These are phyloP conservation scores for Neolentinus lepideus DNA, from an alignment of 1,284 basidiomycete genomes.

Conservation along the genomic window DNA sequence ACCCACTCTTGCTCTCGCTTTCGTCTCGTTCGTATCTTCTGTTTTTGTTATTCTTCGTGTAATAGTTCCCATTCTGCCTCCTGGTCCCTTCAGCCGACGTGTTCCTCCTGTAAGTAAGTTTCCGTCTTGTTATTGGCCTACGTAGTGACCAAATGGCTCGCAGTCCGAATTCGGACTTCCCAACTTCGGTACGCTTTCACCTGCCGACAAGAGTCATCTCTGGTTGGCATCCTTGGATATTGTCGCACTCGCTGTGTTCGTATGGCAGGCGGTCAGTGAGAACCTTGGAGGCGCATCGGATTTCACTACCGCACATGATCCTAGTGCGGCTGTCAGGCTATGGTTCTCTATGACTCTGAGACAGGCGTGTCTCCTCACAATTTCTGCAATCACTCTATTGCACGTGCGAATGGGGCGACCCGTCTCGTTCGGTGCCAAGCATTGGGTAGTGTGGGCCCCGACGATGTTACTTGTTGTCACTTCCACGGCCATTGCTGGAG, in stretches of 20 bases:
- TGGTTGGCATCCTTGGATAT: conserved; percentile 65
- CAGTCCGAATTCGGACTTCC: conserved; percentile 68
- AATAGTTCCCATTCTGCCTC: conserved; percentile 62
- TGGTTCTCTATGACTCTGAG: conserved; percentile 59
- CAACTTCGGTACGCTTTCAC: conserved; percentile 54
- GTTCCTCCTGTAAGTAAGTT: conserved; percentile 62
- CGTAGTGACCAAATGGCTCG: conserved; percentile 11
- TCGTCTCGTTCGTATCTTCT: conserved; percentile 62
- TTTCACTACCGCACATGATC: conserved; percentile 34
- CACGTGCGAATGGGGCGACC: conserved; percentile 63
- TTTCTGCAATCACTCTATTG: conserved; percentile 52
- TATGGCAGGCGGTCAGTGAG: conserved; percentile 58
- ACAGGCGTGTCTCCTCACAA: conserved; percentile 56
- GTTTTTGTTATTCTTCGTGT: conserved; percentile 67
- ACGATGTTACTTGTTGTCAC: conserved; percentile 42
- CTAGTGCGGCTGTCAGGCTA: conserved; percentile 44
- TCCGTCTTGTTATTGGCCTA: conserved; percentile 6
- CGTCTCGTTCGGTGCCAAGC: conserved; percentile 53
- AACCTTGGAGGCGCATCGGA: conserved; percentile 36
- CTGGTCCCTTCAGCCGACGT: conserved; percentile 60
- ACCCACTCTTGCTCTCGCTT: conserved; percentile 54
- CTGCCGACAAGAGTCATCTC: conserved; percentile 60
- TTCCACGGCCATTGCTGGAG: conserved; percentile 50
- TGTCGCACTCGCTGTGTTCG: conserved; percentile 48
- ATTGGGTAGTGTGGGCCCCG: conserved; percentile 67